Conservation (phyloP, 2,329 filamentous ascomycete species). For the Hymenotorrendiella dingleyae region DNA sequence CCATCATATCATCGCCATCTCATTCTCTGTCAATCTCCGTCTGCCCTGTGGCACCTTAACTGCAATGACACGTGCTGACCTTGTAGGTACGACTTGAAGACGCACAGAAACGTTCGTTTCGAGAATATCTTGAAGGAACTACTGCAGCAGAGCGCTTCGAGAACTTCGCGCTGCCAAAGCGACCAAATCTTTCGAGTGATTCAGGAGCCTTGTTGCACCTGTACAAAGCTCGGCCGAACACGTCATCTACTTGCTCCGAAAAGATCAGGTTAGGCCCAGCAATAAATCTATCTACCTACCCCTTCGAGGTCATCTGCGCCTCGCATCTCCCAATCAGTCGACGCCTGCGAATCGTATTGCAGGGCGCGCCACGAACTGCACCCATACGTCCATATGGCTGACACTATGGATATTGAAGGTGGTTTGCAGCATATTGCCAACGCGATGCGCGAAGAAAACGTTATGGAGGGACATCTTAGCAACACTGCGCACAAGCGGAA, state of each 20-base stretch:
- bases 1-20: conserved; percentile 9
- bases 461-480: conserved; percentile 12
- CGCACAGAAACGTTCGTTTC: conserved; percentile 29
- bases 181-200: conserved; percentile 14
- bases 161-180: conserved; percentile 23
- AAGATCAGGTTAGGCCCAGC: conserved; percentile 22
- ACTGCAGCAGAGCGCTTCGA: conserved; percentile 31
- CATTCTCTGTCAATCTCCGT: conserved; percentile 22
- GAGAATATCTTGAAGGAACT: conserved; percentile 25
- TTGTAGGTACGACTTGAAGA: conserved; percentile 27
- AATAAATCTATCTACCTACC: conserved; percentile 29
- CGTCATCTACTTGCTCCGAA: conserved; percentile 26
- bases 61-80: conserved; percentile 33
- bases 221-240: conserved; percentile 30
- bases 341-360: conserved; percentile 26
- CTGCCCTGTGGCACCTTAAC: conserved; percentile 26
- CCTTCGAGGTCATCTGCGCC: conserved; percentile 30
- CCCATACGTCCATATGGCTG: conserved; percentile 26
- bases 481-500: conserved; percentile 30
- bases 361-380: conserved; percentile 20
- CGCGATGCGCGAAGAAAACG: conserved; percentile 30
- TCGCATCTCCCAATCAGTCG: conserved; percentile 15
- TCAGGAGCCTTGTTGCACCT: conserved; percentile 25
- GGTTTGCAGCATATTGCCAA: conserved; percentile 33
- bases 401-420: conserved; percentile 30